Base-by-base conservation (phyloP, 2,329 filamentous ascomycete genomes). In the Reticulascus tulasneorum region DNA sequence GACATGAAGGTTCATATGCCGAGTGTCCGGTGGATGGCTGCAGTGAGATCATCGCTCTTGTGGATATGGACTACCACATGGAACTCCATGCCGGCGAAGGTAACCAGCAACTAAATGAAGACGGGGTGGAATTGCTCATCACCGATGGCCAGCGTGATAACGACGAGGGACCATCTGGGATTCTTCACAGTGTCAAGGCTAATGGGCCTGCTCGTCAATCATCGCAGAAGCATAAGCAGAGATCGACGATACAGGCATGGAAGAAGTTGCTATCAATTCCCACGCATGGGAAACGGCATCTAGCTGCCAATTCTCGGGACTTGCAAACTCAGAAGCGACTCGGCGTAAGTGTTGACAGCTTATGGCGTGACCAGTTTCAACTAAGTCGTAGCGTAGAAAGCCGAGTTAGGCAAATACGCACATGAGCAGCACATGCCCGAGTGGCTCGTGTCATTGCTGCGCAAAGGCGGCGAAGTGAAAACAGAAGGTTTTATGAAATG, bases 391-490 rank as follows among this genome's bases (percentile, higher is more conserved):
- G 15, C 15, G 6, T 46, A 73, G 57, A 72, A 74, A 70, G 62
- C 69, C 54, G 82, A 89, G 50, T 66, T 91, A 11, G 86, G 86
- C 0, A 77, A 78, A 18, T 79, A 84, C 59, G 83, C 83, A 2
- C 68, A 86, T 47, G 86, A 91, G 56, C 75, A 80, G 25, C 71
- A 75, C 47, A 90, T 90, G 86, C 86, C 86, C 0, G 61, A 67
- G 8, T 84, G 78, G 77, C 70, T 90, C 2, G 69, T 74, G 12
- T 66, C 67, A 11, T 63, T 86, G 45, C 67, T 91, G 2, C 67
- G 79, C 43, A 72, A 69, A 26, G 71, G 79, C 12, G 75, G 75
- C 10, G 73, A 75, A 35, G 63, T 73, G 22, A 71, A 66, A 19
- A 67, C 67, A n/a, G 60, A 67, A 34, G 80, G 78, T 63, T 59